phyloP scores from a whole-genome alignment of 495 filamentous ascomycete species.

The Penicillium longicatenatum region DNA sequence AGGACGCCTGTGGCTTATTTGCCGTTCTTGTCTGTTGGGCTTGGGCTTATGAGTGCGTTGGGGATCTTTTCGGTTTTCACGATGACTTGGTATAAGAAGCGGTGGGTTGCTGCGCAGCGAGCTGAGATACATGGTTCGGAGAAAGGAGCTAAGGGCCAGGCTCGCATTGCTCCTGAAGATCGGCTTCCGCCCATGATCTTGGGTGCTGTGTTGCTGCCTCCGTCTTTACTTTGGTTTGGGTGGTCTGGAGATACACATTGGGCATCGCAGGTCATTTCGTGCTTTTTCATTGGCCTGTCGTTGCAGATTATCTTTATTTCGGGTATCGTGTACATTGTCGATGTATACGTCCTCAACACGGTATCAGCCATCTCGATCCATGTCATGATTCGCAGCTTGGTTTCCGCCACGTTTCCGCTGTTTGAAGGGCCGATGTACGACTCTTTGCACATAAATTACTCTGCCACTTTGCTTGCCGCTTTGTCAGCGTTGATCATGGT shows the following conservation, averaged over 20 bases:
- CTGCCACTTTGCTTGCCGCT: constrained; percentile 58
- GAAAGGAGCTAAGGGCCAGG: neutral
- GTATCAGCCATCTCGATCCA: constrained; percentile 62
- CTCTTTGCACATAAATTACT: constrained; percentile 58
- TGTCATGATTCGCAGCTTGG: constrained; percentile 60
- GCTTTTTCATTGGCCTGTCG: constrained; percentile 30
- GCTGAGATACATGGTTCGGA: neutral
- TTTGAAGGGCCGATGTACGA: constrained; percentile 28
- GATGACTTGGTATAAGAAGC: constrained; percentile 27
- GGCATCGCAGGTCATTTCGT: constrained; percentile 27
- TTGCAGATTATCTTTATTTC: constrained; percentile 33
- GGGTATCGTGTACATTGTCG: constrained; percentile 54
- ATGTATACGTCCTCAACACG: constrained; percentile 52
- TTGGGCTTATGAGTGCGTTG: constrained; percentile 38
- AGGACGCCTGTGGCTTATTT: constrained; percentile 36
- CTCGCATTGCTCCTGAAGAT: constrained; percentile 44
- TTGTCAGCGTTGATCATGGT: constrained; percentile 43
- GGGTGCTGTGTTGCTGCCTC: constrained; percentile 51
- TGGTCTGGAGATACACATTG: constrained; percentile 45
- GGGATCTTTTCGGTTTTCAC: constrained; percentile 25
- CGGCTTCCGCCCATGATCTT: constrained; percentile 55
- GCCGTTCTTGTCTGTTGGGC: constrained; percentile 55
- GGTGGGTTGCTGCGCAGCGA: constrained; percentile 17
- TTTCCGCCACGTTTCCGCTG: constrained; percentile 46
- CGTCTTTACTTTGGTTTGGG: constrained; percentile 58